Conservation (phyloP, 139 green algal genomes). For the Chlorella sp. region DNA sequence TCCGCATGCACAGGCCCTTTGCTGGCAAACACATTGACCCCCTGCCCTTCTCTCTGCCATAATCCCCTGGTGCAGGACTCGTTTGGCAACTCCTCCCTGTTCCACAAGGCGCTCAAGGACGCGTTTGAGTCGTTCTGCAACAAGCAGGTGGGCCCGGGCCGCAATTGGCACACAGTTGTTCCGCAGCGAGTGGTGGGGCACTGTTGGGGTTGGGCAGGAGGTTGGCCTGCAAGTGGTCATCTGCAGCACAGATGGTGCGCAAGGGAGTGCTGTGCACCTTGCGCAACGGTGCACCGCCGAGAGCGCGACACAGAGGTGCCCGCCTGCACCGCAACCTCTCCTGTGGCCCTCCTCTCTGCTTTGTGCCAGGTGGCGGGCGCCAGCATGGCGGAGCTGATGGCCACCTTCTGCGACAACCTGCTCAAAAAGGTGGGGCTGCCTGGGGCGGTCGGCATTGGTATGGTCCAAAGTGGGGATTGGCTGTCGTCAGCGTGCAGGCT, state of each 20-base stretch:
- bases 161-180: no score
- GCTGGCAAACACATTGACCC: neutral
- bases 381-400: conserved; percentile 96
- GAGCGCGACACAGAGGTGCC: neutral
- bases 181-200: no score
- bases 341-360: neutral
- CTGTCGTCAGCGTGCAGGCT: no score
- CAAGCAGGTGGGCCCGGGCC: conserved; percentile 83
- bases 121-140: conserved; percentile 99
- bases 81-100: conserved; percentile 82
- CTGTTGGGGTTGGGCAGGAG: no score
- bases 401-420: conserved; percentile 97
- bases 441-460: no score
- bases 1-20: no score
- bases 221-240: no score
- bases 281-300: no score
- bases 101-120: conserved; percentile 99
- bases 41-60: neutral
- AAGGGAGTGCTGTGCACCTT: neutral
- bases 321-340: neutral
- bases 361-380: conserved; percentile 54
- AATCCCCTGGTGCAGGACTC: conserved; percentile 51
- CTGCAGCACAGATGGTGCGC: neutral
- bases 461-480: no score
- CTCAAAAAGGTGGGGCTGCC: conserved; percentile 84